These are phyloP conservation scores for Metschnikowia santaceciliae DNA, from an alignment of 805 yeast genomes.

Conservation along the genomic window DNA sequence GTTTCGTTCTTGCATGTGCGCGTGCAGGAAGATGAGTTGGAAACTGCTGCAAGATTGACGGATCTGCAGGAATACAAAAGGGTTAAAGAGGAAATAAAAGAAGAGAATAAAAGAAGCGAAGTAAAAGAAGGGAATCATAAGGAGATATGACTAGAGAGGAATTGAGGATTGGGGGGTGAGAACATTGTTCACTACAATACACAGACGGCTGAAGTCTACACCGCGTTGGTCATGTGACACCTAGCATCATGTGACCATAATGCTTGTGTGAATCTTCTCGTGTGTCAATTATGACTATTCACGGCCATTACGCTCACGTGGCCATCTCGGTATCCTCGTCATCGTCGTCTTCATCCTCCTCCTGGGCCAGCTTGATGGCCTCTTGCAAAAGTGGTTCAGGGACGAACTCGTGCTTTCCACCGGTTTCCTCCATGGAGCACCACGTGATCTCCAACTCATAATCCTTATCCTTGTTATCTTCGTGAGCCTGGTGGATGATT, in stretches of 20 bases:
- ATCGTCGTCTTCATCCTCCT: conserved; percentile 74
- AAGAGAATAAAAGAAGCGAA: too few relatives aligned
- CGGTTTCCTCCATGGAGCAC: conserved; percentile 73
- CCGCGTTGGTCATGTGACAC: not conserved
- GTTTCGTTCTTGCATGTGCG: conserved; percentile 1
- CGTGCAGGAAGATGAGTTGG: conserved; percentile 1
- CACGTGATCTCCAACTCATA: conserved; percentile 93
- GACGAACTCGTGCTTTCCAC: conserved; percentile 73
- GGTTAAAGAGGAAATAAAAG: too few relatives aligned
- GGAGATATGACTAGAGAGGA: too few relatives aligned
- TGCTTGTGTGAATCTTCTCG: not conserved
- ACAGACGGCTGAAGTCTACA: not conserved
- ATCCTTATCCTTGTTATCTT: conserved; percentile 95
- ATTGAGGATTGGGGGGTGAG: too few relatives aligned
- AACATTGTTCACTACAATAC: too few relatives aligned
- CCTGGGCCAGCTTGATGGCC: conserved; percentile 80
- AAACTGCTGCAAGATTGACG: not conserved
- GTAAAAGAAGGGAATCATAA: too few relatives aligned
- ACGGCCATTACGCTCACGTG: conserved; percentile 2
- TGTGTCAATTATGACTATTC: not conserved
- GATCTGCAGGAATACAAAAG: not conserved
- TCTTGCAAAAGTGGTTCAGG: conserved; percentile 77
- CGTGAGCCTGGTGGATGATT: conserved; percentile 91
- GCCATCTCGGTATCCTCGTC: conserved; percentile 43
- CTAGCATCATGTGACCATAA: too few relatives aligned